A percentile compares a stretch with the other conserved stretches of the same genome.
These are phyloP conservation scores for Hypoxylon fuscum DNA, from an alignment of 495 filamentous ascomycete species.

Conservation along the genomic window DNA sequence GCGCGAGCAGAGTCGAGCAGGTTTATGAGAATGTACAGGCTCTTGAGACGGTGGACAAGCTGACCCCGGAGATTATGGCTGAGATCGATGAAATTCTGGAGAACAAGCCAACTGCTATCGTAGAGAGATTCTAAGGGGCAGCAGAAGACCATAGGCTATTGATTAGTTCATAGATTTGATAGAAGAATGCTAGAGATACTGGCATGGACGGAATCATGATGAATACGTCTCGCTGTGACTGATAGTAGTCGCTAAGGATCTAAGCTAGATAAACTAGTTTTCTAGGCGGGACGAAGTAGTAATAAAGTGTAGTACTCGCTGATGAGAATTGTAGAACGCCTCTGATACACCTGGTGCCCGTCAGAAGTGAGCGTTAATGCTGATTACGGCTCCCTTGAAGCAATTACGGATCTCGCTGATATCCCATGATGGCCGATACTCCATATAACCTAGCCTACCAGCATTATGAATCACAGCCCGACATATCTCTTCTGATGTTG, in stretches of 20 bases:
- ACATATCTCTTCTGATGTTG: constrained; percentile 3
- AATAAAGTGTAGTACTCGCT: neutral
- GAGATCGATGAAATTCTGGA: constrained; percentile 73
- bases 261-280: neutral
- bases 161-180: too few relatives aligned
- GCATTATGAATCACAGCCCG: constrained; percentile 6
- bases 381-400: neutral
- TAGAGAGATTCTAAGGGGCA: constrained; percentile 42
- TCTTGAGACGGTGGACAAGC: constrained; percentile 65
- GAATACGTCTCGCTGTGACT: neutral
- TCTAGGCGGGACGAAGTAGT: too few relatives aligned
- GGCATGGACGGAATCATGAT: neutral
- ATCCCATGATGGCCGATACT: constrained; percentile 16
- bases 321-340: constrained; percentile 5
- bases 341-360: constrained; percentile 9
- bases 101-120: constrained; percentile 66
- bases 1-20: constrained; percentile 76
- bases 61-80: constrained; percentile 73
- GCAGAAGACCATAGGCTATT: too few relatives aligned
- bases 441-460: constrained; percentile 16
- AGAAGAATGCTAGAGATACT: too few relatives aligned
- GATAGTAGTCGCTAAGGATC: neutral
- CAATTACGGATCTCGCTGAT: neutral
- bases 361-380: constrained; percentile 6
- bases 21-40: constrained; percentile 75